Evolutionary conservation across 352 stramenopile species (phyloP), one percentile per base, ranked within the genome.

Genomic region (Saprolegnia parasitica): DNA sequence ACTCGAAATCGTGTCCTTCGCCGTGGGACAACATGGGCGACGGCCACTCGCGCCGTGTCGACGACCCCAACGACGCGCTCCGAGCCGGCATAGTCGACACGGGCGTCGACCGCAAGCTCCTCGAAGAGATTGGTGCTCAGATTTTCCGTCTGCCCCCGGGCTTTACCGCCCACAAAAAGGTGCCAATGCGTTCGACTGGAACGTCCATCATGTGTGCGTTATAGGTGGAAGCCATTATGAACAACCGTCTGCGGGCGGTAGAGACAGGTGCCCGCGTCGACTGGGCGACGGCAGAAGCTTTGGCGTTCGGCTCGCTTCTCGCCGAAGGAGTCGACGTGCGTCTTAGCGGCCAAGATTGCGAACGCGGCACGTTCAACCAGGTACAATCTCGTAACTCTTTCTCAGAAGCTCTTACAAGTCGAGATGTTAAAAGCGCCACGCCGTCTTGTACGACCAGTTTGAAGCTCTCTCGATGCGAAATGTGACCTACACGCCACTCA

Each of bases 401-500:
- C 1, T 9, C 24, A 24, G 1, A 6, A 5, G 29, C 29, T 2
- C 29, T 35, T 2, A 35, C 29, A 35, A 35, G 29, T 2, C 29
- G 29, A 35, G 29, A 4, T 50, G 1, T 16, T 70, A 82, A n/a
- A n/a, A n/a, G 71, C 84, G 90, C 47, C 90, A 97, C 63, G 90
- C 88, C 0, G 89, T 96, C 52, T 63, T 97, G 4, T 92, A 94
- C 58, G 85, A 95, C 70, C 90, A 97, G 74, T 87, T 86, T 45
- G 83, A 91, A 73, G 82, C 84, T 32, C 67, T 92, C 0, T 84
- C 78, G 1, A 81, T 81, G 0, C 75, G 83, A 18, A 90, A 98
- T 65, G 83, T 91, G 65, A 91, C 93, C 55, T 98, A 98, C 78
- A 97, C 89, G 16, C 96, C 96, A n/a, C 74, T 99, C 11, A 98